Evolutionary conservation across 2,329 filamentous ascomycete species (phyloP).

Genomic region (Curvularia sp.): DNA sequence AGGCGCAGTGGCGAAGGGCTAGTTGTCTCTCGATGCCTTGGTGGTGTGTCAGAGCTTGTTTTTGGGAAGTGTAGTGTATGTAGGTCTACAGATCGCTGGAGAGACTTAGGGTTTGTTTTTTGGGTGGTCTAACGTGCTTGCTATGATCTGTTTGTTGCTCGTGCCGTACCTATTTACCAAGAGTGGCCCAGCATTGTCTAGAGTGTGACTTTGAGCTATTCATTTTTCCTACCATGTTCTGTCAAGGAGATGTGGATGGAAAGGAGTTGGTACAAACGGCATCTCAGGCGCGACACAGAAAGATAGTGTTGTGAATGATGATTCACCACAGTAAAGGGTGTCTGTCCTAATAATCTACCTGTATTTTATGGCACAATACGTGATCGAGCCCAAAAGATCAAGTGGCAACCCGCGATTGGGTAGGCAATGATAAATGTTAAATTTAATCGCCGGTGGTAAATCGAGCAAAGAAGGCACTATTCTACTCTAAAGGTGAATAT

Average conservation of each 20-base stretch:
- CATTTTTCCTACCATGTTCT: neutral
- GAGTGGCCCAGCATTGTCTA: neutral
- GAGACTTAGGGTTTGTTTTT: neutral
- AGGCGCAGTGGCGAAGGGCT: neutral
- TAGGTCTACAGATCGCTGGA: neutral
- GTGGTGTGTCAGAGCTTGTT: neutral
- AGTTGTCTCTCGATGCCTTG: neutral
- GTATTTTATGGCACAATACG: too few relatives aligned
- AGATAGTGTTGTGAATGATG: too few relatives aligned
- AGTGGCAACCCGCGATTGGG: too few relatives aligned
- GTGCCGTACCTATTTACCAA: neutral
- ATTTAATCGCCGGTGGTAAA: too few relatives aligned
- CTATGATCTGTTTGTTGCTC: neutral
- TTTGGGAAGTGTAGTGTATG: neutral
- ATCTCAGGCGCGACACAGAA: too few relatives aligned
- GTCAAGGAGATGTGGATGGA: too few relatives aligned
- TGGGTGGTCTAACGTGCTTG: neutral
- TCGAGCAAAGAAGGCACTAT: too few relatives aligned
- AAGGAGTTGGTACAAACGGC: too few relatives aligned
- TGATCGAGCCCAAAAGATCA: too few relatives aligned
- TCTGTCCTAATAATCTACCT: neutral
- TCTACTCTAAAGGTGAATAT: too few relatives aligned
- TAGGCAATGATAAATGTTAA: too few relatives aligned
- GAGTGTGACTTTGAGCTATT: neutral
- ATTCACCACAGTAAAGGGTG: neutral